A percentile compares a stretch with the other conserved stretches of the same genome.
Conservation (phyloP, 257 asterid genomes). For the Ilex aquifolium region DNA sequence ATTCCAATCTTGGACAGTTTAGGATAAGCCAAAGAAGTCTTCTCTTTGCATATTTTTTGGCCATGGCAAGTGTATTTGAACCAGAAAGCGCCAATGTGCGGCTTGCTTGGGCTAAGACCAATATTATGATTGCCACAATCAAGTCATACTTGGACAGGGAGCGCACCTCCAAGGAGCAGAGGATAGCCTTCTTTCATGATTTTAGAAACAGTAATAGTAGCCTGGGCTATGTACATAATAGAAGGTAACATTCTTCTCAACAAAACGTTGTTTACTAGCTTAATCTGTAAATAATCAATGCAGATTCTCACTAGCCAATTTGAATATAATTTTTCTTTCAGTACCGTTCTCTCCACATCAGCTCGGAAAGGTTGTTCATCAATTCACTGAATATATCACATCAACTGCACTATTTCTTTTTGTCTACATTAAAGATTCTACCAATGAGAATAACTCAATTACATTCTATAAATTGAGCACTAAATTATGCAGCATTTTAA, state of each 20-base stretch:
- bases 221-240: conserved; percentile 21
- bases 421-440: no score
- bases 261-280: neutral
- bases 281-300: no score
- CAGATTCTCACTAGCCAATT: no score
- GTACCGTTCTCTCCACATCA: no score
- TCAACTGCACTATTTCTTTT: no score
- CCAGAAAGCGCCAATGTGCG: conserved; percentile 56
- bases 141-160: conserved; percentile 22
- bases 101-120: conserved; percentile 72
- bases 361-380: neutral
- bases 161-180: conserved; percentile 25
- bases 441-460: no score
- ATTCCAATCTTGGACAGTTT: conserved; percentile 31
- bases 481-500: no score
- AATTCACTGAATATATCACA: no score
- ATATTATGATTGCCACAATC: conserved; percentile 39
- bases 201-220: conserved; percentile 24
- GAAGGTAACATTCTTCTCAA: conserved; percentile 30
- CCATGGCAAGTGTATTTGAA: conserved; percentile 55
- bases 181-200: conserved; percentile 32
- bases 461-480: no score
- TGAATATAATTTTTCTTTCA: no score
- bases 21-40: conserved; percentile 39
- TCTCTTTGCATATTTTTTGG: conserved; percentile 34